Conservation (phyloP, 805 yeast species). For the Starmerella apicola region DNA sequence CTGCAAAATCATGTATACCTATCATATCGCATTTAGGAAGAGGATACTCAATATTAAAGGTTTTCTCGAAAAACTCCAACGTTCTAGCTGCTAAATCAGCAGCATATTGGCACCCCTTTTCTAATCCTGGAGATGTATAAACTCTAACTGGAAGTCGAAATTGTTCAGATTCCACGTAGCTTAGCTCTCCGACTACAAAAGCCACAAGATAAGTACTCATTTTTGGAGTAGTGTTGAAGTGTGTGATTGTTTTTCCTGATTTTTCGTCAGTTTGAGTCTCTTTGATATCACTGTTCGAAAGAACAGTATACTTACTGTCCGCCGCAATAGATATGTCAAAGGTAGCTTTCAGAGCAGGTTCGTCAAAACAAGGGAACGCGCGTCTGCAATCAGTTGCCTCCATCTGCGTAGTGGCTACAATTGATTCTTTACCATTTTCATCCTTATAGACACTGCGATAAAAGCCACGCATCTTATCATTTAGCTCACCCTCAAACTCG, state of each 20-base stretch:
- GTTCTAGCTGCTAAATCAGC: slow-evolving; percentile 54
- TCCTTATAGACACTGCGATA: slow-evolving; percentile 51
- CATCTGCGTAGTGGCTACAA: slow-evolving; percentile 56
- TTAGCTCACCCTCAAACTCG: slow-evolving; percentile 43
- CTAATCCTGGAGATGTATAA: slow-evolving; percentile 56
- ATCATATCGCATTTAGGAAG: slow-evolving; percentile 70
- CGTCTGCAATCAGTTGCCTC: slow-evolving; percentile 69
- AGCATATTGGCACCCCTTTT: slow-evolving; percentile 48
- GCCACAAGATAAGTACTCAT: slow-evolving; percentile 70
- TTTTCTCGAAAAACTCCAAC: slow-evolving; percentile 50
- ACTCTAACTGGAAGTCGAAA: slow-evolving; percentile 56
- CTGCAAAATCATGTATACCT: slow-evolving; percentile 67
- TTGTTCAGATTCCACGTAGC: slow-evolving; percentile 42
- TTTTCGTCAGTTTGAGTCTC: slow-evolving; percentile 29
- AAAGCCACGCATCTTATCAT: slow-evolving; percentile 63
- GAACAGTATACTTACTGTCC: slow-evolving; percentile 40
- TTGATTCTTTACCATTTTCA: slow-evolving; percentile 40
- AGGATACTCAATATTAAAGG: slow-evolving; percentile 62
- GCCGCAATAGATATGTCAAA: slow-evolving; percentile 48
- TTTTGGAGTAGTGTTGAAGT: slow-evolving; percentile 51
- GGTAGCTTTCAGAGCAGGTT: slow-evolving; percentile 57
- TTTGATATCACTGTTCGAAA: slow-evolving; percentile 56
- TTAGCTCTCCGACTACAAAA: slow-evolving; percentile 56
- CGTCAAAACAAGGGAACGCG: slow-evolving; percentile 68
- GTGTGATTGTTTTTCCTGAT: slow-evolving; percentile 34